These are phyloP conservation scores for Vitis hybrid DNA, from an alignment of 177 flowering plant genomes.

Conservation along the genomic window DNA sequence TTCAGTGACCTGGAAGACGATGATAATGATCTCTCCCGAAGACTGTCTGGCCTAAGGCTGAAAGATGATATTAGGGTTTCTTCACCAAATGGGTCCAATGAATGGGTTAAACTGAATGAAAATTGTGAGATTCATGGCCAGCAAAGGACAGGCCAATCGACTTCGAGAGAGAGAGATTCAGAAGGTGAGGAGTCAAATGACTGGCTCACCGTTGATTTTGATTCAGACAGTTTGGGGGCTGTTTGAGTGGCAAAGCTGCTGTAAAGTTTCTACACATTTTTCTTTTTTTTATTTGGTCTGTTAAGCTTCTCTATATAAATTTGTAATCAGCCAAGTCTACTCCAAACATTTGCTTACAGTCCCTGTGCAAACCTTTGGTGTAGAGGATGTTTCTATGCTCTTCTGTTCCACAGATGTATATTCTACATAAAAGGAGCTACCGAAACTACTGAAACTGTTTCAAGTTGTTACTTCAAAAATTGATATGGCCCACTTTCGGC, in stretches of 20 bases:
- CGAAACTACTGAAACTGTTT: neutral
- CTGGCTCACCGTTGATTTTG: slow-evolving; percentile 54
- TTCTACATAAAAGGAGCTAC: neutral
- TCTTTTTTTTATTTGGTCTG: neutral
- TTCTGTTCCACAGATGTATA: neutral
- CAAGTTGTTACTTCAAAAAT: neutral
- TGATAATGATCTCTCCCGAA: slow-evolving; percentile 31
- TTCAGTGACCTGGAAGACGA: slow-evolving; percentile 65
- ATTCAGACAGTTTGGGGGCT: slow-evolving; percentile 28
- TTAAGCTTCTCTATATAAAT: neutral
- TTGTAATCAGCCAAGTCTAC: neutral
- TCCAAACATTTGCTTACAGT: too few relatives aligned
- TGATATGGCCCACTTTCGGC: neutral
- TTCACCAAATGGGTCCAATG: slow-evolving; percentile 36
- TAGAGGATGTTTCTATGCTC: neutral
- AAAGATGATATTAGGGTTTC: slow-evolving; percentile 14
- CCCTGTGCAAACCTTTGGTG: too few relatives aligned
- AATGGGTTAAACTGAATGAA: slow-evolving; percentile 50
- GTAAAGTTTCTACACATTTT: slow-evolving; percentile 17
- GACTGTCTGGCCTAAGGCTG: slow-evolving; percentile 14
- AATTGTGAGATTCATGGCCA: slow-evolving; percentile 22
- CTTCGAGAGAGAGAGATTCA: slow-evolving; percentile 41
- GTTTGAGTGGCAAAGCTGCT: slow-evolving; percentile 12
- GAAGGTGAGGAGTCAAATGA: slow-evolving; percentile 56
- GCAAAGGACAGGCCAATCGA: slow-evolving; percentile 22